Base-by-base conservation (phyloP, 1,139 yeast species). In the Debaryomyces fabryi region DNA sequence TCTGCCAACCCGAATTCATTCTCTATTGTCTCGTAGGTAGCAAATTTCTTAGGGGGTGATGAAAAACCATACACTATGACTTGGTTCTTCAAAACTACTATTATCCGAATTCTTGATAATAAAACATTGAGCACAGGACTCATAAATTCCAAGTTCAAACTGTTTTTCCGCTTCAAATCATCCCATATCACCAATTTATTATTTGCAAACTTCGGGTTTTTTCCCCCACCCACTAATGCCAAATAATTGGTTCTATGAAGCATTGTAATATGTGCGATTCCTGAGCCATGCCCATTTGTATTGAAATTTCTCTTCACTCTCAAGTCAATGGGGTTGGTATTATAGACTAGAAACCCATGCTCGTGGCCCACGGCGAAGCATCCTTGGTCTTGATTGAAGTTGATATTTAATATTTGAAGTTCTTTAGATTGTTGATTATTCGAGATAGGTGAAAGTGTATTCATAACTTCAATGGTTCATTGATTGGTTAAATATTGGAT, bases 101-200 rank as follows among this genome's bases (percentile, higher is more conserved):
- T 79, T 9, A 92, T 86, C 49, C 91, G 72, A 23, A 86, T 81
- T 49, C 97, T 75, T 7, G 96, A 86, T 41, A 92, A 68, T 43
- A 87, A 74, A 4, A 89, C 91, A 57, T 87, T 85, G 46, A 86
- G 67, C 2, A 92, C 85, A 0, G 93, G 88, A 41, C 85, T 80
- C 71, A 79, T 76, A 60, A 91, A 90, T 63, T 88, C 95, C 49
- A 92, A 69, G 29, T 81, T 78, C 24, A 89, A 73, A n/a, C 92
- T 87, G 39, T 84, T 85, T 57, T 85, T 85, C 46, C 87, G 79
- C 65, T 89, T 88, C 52, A 89, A 67, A 63, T 92, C 98, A 67
- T 92, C 97, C 97, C 97, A 92, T 13, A 92, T 85, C 30, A 90
- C 78, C 43, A 86, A 75, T 62, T 87, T 87, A 66, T 89, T 89